A percentile compares a stretch with the other conserved stretches of the same genome.
Conservation (phyloP, 2,329 filamentous ascomycete species). For the Pseudohalonectria lignicola region DNA sequence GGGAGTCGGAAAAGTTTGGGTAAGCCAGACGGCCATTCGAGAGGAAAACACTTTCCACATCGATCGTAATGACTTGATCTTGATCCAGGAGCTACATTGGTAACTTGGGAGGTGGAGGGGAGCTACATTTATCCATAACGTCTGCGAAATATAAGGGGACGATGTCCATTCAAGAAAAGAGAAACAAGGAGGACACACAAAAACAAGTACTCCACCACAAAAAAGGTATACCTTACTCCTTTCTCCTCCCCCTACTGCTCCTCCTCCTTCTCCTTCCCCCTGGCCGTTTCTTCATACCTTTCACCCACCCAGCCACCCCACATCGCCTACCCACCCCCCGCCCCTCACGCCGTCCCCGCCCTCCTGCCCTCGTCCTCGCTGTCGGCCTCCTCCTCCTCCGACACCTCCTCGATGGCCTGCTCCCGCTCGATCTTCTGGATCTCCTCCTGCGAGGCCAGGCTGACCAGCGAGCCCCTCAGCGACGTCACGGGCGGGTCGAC, state of each 20-base stretch:
- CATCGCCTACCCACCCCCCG: no score
- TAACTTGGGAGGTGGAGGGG: no score
- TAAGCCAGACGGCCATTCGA: no score
- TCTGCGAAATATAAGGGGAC: no score
- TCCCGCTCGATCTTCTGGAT: constrained; percentile 27
- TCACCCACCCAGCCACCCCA: no score
- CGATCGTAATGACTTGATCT: no score
- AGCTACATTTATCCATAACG: no score
- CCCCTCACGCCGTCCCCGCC: constrained; percentile 14
- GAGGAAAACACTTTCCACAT: no score
- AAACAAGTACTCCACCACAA: neutral
- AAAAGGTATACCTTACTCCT: constrained; percentile 6
- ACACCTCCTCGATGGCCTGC: constrained; percentile 27
- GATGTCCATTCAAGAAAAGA: no score
- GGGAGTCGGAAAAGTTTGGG: no score
- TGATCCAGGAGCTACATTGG: no score
- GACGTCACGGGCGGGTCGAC: constrained; percentile 18
- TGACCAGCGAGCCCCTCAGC: constrained; percentile 20
- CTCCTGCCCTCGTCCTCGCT: constrained; percentile 18
- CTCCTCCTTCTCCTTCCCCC: constrained; percentile 15
- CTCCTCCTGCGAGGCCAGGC: constrained; percentile 22
- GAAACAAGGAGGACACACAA: neutral
- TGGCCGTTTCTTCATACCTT: constrained; percentile 12
- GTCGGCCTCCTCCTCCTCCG: constrained; percentile 20
- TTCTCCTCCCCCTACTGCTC: constrained; percentile 17